A percentile compares a stretch with the other conserved stretches of the same genome.
These are phyloP conservation scores for Pseudogymnoascus sp. DNA, from an alignment of 2,329 filamentous ascomycete species.

Conservation along the genomic window DNA sequence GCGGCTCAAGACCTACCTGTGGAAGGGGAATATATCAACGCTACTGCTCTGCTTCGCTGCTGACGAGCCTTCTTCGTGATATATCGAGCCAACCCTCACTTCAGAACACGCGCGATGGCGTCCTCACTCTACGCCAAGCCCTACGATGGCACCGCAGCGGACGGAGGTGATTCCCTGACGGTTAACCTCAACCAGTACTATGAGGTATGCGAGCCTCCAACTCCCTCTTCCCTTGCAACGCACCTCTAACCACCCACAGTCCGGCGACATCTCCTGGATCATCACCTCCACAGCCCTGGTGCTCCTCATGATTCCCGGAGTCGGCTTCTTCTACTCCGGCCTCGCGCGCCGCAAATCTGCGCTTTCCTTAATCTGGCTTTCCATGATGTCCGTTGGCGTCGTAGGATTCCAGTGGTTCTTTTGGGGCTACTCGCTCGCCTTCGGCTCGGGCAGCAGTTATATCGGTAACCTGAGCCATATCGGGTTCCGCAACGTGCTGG, in stretches of 20 bases:
- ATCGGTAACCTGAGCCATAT: conserved; percentile 75
- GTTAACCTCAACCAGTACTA: conserved; percentile 79
- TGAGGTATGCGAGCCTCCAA: conserved; percentile 43
- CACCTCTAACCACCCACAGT: conserved; percentile 34
- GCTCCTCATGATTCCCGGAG: conserved; percentile 85
- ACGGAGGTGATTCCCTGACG: conserved; percentile 51
- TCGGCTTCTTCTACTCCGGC: conserved; percentile 89
- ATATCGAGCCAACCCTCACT: not conserved
- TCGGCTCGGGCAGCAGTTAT: conserved; percentile 40
- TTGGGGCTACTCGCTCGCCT: conserved; percentile 29
- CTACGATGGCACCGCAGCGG: conserved; percentile 47
- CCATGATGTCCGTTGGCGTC: conserved; percentile 75
- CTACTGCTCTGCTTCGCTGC: not conserved
- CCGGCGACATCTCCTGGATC: conserved; percentile 80
- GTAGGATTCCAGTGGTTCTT: conserved; percentile 85
- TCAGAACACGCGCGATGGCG: conserved; percentile 11
- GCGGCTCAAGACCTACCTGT: not conserved
- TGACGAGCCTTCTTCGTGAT: not conserved
- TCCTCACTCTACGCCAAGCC: conserved; percentile 24
- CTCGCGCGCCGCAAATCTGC: conserved; percentile 83
- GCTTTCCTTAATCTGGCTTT: conserved; percentile 82
- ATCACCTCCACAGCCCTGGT: conserved; percentile 75
- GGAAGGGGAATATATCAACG: not conserved
- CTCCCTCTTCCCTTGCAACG: not conserved
- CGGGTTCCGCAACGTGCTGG: conserved; percentile 69